Evolutionary conservation across 495 filamentous ascomycete species (phyloP).

Genomic region (Aspergillus haitiensis): DNA sequence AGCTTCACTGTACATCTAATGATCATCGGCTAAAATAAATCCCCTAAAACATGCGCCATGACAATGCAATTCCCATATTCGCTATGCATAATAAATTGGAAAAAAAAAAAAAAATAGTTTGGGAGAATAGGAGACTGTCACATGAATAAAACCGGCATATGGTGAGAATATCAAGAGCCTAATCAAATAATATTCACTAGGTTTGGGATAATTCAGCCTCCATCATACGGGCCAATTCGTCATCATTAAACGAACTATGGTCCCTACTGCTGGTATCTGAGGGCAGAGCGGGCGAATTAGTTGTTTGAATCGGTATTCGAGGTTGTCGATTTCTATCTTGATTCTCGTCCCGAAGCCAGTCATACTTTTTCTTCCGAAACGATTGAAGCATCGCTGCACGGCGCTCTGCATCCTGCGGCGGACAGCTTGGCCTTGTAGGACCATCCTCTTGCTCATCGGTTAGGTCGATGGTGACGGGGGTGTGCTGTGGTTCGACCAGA

Average conservation of each 20-base stretch:
- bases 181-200: constrained; percentile 10
- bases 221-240: constrained; percentile 26
- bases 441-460: constrained; percentile 22
- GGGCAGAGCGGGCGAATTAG: not conserved
- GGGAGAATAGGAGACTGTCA: not conserved
- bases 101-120: not conserved
- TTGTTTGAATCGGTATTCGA: not conserved
- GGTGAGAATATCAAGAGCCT: constrained; percentile 5
- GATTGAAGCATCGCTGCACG: constrained; percentile 21
- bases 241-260: constrained; percentile 17
- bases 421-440: not conserved
- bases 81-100: not conserved
- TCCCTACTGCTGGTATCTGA: not conserved
- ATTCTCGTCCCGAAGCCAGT: constrained; percentile 23
- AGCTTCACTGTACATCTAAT: not conserved
- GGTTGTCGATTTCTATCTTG: not conserved
- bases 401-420: constrained; percentile 10
- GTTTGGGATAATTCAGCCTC: constrained; percentile 28
- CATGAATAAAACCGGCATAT: not conserved
- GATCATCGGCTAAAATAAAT: too few species aligned
- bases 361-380: constrained; percentile 29
- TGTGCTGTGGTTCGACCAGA: not conserved
- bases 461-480: constrained; percentile 29
- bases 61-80: constrained; percentile 3
- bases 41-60: not conserved